Conservation (phyloP, 2,329 filamentous ascomycete species). For the Clarireedia paspali region DNA sequence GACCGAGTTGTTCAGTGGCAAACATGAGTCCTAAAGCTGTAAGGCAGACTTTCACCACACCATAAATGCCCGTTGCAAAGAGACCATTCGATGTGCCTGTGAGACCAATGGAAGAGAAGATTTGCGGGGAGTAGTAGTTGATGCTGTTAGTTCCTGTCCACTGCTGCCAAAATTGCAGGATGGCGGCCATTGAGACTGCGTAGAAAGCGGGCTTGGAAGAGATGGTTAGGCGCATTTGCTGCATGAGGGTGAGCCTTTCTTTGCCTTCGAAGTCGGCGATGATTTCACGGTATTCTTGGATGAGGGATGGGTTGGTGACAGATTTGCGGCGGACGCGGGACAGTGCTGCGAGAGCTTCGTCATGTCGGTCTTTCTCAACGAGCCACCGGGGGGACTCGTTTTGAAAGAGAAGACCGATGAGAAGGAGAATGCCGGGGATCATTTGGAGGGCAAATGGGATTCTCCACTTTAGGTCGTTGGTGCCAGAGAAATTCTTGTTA, state of each 20-base stretch:
- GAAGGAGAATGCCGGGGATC: constrained; percentile 52
- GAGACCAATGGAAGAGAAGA: constrained; percentile 56
- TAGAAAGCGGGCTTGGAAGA: constrained; percentile 21
- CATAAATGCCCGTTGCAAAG: constrained; percentile 66
- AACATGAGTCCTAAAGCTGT: constrained; percentile 58
- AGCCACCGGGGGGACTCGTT: constrained; percentile 56
- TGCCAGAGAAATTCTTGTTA: neutral
- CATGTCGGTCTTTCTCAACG: constrained; percentile 58
- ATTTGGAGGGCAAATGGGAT: constrained; percentile 57
- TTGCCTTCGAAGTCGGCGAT: constrained; percentile 39
- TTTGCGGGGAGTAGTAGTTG: constrained; percentile 62
- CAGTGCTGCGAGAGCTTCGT: constrained; percentile 49
- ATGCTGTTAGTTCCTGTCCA: constrained; percentile 45
- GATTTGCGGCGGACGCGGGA: constrained; percentile 43
- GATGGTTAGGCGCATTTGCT: constrained; percentile 26
- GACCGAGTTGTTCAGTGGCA: constrained; percentile 55
- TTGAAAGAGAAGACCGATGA: constrained; percentile 53
- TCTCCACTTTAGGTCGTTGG: constrained; percentile 32
- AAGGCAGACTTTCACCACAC: constrained; percentile 58
- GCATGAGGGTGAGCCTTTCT: constrained; percentile 35
- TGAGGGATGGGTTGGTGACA: constrained; percentile 41
- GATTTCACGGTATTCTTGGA: constrained; percentile 40
- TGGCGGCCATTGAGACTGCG: constrained; percentile 37
- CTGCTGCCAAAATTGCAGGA: constrained; percentile 55
- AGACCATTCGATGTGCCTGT: constrained; percentile 51